Evolutionary conservation across 164 flowering plant genomes (phyloP).

Genomic region (Annona squamosa): DNA sequence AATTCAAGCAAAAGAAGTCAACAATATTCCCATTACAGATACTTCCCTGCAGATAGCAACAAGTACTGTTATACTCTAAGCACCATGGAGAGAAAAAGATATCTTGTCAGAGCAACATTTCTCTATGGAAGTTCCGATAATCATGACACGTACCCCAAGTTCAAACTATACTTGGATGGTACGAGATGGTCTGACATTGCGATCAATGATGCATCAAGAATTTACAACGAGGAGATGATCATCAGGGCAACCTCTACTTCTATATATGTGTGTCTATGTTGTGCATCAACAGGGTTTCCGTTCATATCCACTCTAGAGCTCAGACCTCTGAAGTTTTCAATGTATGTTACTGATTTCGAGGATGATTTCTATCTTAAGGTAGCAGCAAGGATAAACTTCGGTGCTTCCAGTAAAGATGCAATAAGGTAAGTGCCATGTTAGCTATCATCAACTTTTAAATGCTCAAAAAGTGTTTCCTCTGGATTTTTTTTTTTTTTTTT

Average conservation of each 20-base stretch:
- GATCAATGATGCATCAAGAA: conserved; percentile 52
- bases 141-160: conserved; percentile 63
- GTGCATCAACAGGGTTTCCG: conserved; percentile 84
- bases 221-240: conserved; percentile 72
- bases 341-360: conserved; percentile 90
- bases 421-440: conserved; percentile 41
- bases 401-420: conserved; percentile 51
- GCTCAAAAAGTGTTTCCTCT: not conserved
- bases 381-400: conserved; percentile 86
- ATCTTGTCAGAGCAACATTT: conserved; percentile 80
- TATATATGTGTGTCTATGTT: conserved; percentile 71
- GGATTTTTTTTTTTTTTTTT: no score
- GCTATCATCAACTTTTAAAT: not conserved
- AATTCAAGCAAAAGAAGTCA: conserved; percentile 23
- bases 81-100: conserved; percentile 60
- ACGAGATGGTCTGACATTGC: conserved; percentile 76
- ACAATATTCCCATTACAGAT: conserved; percentile 57
- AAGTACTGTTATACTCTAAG: conserved; percentile 72
- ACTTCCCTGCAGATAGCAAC: conserved; percentile 65
- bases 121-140: conserved; percentile 47
- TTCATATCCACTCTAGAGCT: conserved; percentile 91
- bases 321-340: conserved; percentile 74
- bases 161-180: conserved; percentile 73
- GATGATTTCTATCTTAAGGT: conserved; percentile 67
- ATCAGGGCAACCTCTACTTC: conserved; percentile 64